These are phyloP conservation scores for Acorus gramineus DNA, from an alignment of 106 monocot genomes.

Conservation along the genomic window DNA sequence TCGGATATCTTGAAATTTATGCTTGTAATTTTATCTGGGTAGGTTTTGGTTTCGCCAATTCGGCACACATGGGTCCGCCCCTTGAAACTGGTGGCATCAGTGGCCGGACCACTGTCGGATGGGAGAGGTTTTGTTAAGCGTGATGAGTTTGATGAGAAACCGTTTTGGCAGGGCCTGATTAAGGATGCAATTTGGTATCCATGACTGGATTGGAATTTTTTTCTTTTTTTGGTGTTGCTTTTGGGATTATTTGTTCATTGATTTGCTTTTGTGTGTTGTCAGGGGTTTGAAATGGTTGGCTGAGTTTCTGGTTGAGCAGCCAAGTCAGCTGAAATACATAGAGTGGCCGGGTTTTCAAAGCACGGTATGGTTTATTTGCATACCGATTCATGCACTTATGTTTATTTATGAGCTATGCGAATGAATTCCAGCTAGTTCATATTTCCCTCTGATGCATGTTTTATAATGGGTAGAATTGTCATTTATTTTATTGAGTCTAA, in stretches of 20 bases:
- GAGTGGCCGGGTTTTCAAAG: slow-evolving; percentile 82
- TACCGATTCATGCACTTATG: too few species aligned
- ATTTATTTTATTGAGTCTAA: too few species aligned
- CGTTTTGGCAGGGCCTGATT: slow-evolving; percentile 46
- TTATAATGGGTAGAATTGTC: too few species aligned
- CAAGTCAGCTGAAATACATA: slow-evolving; percentile 82
- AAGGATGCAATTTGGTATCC: slow-evolving; percentile 43
- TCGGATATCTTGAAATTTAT: too few species aligned
- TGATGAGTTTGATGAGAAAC: slow-evolving; percentile 22
- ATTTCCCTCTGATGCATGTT: too few species aligned
- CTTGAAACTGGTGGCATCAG: too few species aligned
- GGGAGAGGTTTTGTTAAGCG: neutral
- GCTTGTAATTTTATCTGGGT: too few species aligned
- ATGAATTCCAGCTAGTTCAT: too few species aligned
- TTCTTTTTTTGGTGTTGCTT: neutral
- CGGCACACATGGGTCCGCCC: too few species aligned
- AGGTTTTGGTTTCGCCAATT: too few species aligned
- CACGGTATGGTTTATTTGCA: slow-evolving; percentile 31
- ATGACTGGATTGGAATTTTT: neutral
- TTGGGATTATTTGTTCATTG: neutral
- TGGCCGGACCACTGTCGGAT: too few species aligned
- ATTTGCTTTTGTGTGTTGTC: slow-evolving; percentile 2
- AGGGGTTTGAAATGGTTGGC: slow-evolving; percentile 55
- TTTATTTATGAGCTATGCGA: too few species aligned
- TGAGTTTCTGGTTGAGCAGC: slow-evolving; percentile 69